Conservation (phyloP, 2,329 filamentous ascomycete genomes). For the Monilinia fructigena region DNA sequence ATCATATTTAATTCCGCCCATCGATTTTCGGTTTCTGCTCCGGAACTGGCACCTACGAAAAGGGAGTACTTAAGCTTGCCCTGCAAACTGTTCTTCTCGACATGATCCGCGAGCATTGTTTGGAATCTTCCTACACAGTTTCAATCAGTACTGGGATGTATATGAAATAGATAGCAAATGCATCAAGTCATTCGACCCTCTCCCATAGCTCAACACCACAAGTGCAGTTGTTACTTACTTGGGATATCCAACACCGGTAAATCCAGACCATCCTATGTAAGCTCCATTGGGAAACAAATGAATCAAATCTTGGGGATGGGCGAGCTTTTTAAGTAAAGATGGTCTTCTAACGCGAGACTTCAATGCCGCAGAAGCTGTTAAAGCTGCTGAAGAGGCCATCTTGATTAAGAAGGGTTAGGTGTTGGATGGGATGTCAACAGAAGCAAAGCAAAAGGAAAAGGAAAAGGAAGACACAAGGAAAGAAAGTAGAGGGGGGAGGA, state of each 20-base stretch:
- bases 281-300: slow-evolving; percentile 77
- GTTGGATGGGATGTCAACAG: background rate
- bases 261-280: slow-evolving; percentile 90
- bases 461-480: background rate
- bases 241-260: slow-evolving; percentile 86
- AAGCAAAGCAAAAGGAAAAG: background rate
- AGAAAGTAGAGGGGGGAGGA: background rate
- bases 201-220: background rate
- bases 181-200: background rate
- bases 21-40: slow-evolving; percentile 82
- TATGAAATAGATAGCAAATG: background rate
- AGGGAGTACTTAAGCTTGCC: slow-evolving; percentile 82
- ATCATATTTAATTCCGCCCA: slow-evolving; percentile 93
- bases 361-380: slow-evolving; percentile 51
- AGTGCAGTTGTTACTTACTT: slow-evolving; percentile 56
- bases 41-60: slow-evolving; percentile 87
- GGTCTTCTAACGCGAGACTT: slow-evolving; percentile 73
- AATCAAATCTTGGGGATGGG: slow-evolving; percentile 75
- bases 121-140: slow-evolving; percentile 66
- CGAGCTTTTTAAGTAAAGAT: slow-evolving; percentile 76
- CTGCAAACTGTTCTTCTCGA: slow-evolving; percentile 81
- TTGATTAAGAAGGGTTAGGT: slow-evolving; percentile 1
- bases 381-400: slow-evolving; percentile 35
- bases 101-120: slow-evolving; percentile 82
- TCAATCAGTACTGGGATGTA: slow-evolving; percentile 11